Evolutionary conservation across 148 eudicot species (phyloP).

Genomic region (Rhododendron ferrugineum): DNA sequence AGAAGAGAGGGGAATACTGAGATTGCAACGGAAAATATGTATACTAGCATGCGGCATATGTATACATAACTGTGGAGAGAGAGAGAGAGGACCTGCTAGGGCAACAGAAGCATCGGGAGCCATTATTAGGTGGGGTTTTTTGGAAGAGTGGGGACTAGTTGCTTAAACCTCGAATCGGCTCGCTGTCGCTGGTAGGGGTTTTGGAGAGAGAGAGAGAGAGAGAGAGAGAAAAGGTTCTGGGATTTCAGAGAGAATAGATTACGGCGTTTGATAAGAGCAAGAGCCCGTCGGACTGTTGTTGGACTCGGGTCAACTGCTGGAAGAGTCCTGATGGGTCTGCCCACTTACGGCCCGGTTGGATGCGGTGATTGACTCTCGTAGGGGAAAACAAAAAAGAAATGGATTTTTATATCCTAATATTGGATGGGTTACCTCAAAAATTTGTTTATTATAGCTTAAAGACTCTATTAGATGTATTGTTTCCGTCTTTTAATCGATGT

Average conservation of each 20-base stretch:
- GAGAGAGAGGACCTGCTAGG: conserved; percentile 54
- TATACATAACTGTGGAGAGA: not conserved
- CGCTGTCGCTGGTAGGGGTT: not conserved
- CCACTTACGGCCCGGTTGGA: not conserved
- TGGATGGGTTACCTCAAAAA: too few relatives aligned
- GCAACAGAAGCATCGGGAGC: conserved; percentile 60
- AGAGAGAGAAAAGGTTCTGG: not conserved
- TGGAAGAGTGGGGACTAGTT: not conserved
- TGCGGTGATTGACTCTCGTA: too few relatives aligned
- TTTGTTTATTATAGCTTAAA: too few relatives aligned
- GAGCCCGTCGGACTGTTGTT: not conserved
- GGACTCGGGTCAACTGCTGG: not conserved
- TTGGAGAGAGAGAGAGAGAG: not conserved
- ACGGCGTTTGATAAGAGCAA: not conserved
- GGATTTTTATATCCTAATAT: too few relatives aligned
- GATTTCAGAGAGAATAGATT: not conserved
- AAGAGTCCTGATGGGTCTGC: not conserved
- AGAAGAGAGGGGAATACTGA: not conserved
- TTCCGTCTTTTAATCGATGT: too few relatives aligned
- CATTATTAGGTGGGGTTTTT: conserved; percentile 18
- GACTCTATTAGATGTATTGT: too few relatives aligned
- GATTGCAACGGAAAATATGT: not conserved
- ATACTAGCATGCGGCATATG: not conserved
- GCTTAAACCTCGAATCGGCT: not conserved
- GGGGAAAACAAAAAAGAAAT: too few relatives aligned